Evolutionary conservation across 805 yeast species (phyloP).

Genomic region (Candida berthetii): DNA sequence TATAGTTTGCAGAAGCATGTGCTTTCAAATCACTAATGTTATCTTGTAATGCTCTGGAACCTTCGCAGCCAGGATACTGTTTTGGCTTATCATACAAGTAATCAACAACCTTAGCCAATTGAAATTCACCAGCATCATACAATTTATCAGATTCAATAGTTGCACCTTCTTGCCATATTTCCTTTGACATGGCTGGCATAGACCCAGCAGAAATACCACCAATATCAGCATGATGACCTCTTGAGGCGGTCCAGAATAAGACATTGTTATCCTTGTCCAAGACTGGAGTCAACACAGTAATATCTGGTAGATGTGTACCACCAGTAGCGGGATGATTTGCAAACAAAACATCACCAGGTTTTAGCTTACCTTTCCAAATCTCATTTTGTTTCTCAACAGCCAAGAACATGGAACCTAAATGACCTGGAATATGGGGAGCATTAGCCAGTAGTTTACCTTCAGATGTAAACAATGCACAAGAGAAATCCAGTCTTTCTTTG

Average conservation of each 20-base stretch:
- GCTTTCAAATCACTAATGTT: constrained; percentile 44
- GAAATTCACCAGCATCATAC: constrained; percentile 42
- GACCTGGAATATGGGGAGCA: constrained; percentile 44
- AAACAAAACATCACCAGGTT: constrained; percentile 37
- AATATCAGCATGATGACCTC: constrained; percentile 61
- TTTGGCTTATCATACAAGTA: constrained; percentile 41
- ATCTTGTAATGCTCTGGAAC: constrained; percentile 48
- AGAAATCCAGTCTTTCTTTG: constrained; percentile 41
- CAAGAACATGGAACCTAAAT: constrained; percentile 39
- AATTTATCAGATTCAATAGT: constrained; percentile 46
- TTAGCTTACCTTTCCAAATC: constrained; percentile 30
- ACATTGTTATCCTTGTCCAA: constrained; percentile 38
- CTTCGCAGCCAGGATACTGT: constrained; percentile 42
- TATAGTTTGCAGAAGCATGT: constrained; percentile 46
- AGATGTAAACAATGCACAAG: constrained; percentile 41
- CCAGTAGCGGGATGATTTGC: constrained; percentile 38
- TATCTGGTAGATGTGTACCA: constrained; percentile 44
- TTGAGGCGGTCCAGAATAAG: constrained; percentile 47
- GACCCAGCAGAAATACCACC: constrained; percentile 58
- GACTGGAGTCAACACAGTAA: constrained; percentile 54
- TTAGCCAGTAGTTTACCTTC: constrained; percentile 38
- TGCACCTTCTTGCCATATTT: constrained; percentile 51
- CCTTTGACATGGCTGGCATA: constrained; percentile 48
- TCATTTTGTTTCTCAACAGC: constrained; percentile 31
- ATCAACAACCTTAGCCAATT: constrained; percentile 42